Conservation (phyloP, 2,329 filamentous ascomycete genomes). For the Fusarium lyarnte region DNA sequence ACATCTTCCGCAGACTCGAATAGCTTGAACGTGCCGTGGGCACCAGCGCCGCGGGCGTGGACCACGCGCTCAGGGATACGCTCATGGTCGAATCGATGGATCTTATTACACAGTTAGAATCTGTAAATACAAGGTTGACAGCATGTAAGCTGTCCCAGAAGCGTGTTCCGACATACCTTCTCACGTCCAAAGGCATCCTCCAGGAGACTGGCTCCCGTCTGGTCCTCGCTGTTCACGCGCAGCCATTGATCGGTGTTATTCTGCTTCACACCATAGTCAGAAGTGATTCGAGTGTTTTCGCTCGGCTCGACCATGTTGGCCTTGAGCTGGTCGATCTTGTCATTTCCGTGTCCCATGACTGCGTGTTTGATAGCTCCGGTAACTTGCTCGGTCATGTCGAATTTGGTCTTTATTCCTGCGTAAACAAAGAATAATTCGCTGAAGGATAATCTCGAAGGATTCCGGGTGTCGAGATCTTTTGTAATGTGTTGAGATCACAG, state of each 20-base stretch:
- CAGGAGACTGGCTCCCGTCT: conserved; percentile 73
- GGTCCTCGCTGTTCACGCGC: conserved; percentile 67
- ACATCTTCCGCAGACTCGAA: conserved; percentile 74
- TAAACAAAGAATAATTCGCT: not conserved
- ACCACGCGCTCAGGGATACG: conserved; percentile 71
- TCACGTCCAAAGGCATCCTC: conserved; percentile 79
- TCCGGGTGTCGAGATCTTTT: not conserved
- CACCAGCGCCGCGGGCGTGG: conserved; percentile 75
- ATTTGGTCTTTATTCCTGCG: not conserved
- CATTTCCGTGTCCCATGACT: conserved; percentile 53
- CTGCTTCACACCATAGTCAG: conserved; percentile 80
- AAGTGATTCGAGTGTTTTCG: conserved; percentile 71
- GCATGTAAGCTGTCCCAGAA: not conserved
- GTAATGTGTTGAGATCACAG: not conserved
- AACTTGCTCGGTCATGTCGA: conserved; percentile 39
- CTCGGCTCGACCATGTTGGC: conserved; percentile 67
- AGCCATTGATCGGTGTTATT: conserved; percentile 82
- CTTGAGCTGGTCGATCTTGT: conserved; percentile 71
- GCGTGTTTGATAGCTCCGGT: conserved; percentile 51
- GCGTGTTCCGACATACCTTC: conserved; percentile 61
- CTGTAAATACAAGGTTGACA: not conserved
- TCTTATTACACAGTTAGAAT: conserved; percentile 53
- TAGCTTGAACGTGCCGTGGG: conserved; percentile 75
- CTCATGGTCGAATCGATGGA: conserved; percentile 77
- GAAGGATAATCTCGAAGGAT: fast-evolving